A percentile compares a stretch with the other conserved stretches of the same genome.
phyloP scores from a whole-genome alignment of 192 early-diverging fungal species.

The Podila epicladia region DNA sequence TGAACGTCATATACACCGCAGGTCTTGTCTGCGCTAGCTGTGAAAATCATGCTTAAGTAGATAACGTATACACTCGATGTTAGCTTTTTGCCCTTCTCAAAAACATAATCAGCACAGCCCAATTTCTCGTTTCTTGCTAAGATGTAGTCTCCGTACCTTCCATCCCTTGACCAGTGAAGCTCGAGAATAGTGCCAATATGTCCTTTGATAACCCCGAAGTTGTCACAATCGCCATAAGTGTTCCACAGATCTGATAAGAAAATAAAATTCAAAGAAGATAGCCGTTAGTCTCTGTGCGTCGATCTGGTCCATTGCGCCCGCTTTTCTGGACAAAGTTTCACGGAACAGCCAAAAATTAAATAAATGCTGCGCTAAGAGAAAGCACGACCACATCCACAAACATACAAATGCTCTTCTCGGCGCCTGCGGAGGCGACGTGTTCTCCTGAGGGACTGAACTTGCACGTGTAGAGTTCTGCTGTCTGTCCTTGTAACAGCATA shows the following conservation, averaged over 20 bases:
- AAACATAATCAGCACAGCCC: background rate
- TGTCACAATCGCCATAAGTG: constrained; percentile 89
- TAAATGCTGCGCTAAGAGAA: too few relatives aligned
- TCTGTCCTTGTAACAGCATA: constrained; percentile 46
- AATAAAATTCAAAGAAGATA: background rate
- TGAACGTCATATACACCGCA: constrained; percentile 85
- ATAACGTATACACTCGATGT: background rate
- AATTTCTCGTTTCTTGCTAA: background rate
- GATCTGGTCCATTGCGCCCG: too few relatives aligned
- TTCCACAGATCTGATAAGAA: constrained; percentile 85
- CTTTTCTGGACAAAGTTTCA: too few relatives aligned
- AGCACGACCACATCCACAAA: background rate
- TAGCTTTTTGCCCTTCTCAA: background rate
- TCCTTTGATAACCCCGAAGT: constrained; percentile 89
- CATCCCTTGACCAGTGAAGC: constrained; percentile 90
- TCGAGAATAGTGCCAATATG: constrained; percentile 89
- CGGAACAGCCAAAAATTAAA: too few relatives aligned
- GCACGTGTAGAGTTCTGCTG: constrained; percentile 84
- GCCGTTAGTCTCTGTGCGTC: too few relatives aligned
- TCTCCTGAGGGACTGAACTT: constrained; percentile 89
- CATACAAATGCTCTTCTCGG: constrained; percentile 86
- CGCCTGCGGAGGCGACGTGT: constrained; percentile 83
- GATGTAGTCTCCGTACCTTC: constrained; percentile 52
- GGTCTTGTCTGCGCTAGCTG: constrained; percentile 85
- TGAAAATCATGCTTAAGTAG: constrained; percentile 72